Base-by-base conservation (phyloP, 768 basidiomycete species). In the Kondoa subrosea region DNA sequence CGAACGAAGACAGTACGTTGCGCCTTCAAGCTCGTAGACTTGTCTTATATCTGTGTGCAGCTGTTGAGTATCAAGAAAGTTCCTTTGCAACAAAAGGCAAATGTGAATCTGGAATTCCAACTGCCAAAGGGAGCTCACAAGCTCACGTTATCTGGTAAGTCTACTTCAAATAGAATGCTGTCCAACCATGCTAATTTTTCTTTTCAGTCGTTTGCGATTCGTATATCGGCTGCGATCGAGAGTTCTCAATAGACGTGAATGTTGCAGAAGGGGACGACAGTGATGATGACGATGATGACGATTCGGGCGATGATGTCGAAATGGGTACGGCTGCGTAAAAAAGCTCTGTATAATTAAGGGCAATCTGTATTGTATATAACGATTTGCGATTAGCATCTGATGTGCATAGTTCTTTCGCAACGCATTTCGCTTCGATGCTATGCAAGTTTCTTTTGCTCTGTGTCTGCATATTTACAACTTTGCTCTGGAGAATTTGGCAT, bases 121-220 rank as follows among this genome's bases (percentile, higher is more conserved):
- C 33, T 33, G 33, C 27, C 29, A 27, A 63, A 63, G 61, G 61
- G 61, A 8, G 4, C 16, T 3, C 61, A 63, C 61, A 33, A 63
- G 27, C 30, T 63, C 27, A 32, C 30, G 16, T n/a, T 63, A n/a
- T 63, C 61, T 31, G 61, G 61, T 63, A 32, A 29, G 61, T 8
- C 4, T 4, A 30, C 4, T 59, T n/a, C n/a, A n/a, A n/a, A n/a
- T 50, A 8, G 12, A 21, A 50, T 50, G 40, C 40, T 8, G 40
- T 50, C 40, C 21, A 27, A 8, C 26, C 8, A 17, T 17, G 34
- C 30, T 63, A 59, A 59, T 59, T 8, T 25, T 25, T 25, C 4
- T 4, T 96, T 50, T 92, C 87, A 72, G 85, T 92, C 66, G 92
- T 97, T 68, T 93, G 90, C 72, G 92, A 95, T 75, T 87, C 87